Percentiles rank a stretch among this genome's conserved stretches.
These are phyloP conservation scores for Lagerstroemia speciosa DNA, from an alignment of 345 rosid species.

Conservation along the genomic window DNA sequence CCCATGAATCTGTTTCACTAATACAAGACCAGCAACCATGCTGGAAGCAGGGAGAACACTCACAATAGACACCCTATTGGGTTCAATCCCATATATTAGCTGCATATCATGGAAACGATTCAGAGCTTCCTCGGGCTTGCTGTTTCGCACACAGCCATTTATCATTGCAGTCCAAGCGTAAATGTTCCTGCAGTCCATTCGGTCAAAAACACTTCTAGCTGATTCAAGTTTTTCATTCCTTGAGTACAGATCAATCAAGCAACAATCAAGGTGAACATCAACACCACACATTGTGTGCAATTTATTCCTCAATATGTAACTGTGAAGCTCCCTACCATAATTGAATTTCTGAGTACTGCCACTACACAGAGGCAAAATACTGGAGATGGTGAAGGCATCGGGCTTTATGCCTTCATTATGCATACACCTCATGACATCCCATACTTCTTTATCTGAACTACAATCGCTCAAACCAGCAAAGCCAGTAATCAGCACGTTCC, in stretches of 20 bases:
- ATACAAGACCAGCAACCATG: constrained; percentile 31
- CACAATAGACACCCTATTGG: constrained; percentile 46
- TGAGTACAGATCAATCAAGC: constrained; percentile 58
- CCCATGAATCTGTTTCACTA: constrained; percentile 56
- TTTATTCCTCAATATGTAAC: constrained; percentile 34
- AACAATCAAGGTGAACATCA: constrained; percentile 42
- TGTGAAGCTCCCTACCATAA: constrained; percentile 57
- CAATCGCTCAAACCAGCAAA: constrained; percentile 15
- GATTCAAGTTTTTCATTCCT: constrained; percentile 20
- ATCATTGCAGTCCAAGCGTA: constrained; percentile 64
- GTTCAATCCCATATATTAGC: constrained; percentile 30
- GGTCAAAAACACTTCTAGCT: constrained; percentile 36
- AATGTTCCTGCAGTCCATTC: constrained; percentile 35
- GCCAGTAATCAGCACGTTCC: constrained; percentile 36
- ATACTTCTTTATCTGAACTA: constrained; percentile 9
- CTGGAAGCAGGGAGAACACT: constrained; percentile 55
- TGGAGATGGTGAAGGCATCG: constrained; percentile 49
- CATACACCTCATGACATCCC: constrained; percentile 27
- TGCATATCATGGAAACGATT: constrained; percentile 48
- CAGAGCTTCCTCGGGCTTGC: constrained; percentile 36
- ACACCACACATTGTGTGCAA: constrained; percentile 20
- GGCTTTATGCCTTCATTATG: constrained; percentile 36
- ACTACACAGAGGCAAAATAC: constrained; percentile 37
- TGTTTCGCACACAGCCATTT: constrained; percentile 41
- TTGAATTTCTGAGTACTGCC: constrained; percentile 12